Conservation (phyloP, 2,329 filamentous ascomycete species). For the Fusarium torulosum region DNA sequence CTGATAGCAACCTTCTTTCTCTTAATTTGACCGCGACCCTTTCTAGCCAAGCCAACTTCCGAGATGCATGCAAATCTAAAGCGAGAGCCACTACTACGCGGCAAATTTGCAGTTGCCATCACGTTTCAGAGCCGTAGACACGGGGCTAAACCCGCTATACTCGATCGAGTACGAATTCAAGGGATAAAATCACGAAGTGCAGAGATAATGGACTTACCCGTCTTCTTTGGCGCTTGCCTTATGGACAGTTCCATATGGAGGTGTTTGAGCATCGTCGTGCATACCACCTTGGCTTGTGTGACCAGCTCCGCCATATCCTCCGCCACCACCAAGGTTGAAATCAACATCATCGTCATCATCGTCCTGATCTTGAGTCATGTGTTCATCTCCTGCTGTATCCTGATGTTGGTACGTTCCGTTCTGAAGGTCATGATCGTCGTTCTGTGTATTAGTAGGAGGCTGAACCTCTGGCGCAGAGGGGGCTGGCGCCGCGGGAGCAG, state of each 20-base stretch:
- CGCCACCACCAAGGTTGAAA: constrained; percentile 67
- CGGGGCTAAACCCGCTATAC: constrained; percentile 20
- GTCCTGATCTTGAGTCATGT: constrained; percentile 60
- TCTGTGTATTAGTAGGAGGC: constrained; percentile 44
- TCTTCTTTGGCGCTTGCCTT: constrained; percentile 74
- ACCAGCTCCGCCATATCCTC: constrained; percentile 47
- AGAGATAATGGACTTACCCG: constrained; percentile 55
- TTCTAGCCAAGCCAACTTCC: constrained; percentile 48
- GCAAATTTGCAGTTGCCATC: constrained; percentile 37
- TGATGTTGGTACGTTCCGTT: constrained; percentile 39
- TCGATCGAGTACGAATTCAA: constrained; percentile 21
- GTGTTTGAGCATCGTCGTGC: constrained; percentile 51
- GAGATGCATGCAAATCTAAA: constrained; percentile 39
- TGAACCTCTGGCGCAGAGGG: constrained; percentile 46
- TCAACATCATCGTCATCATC: constrained; percentile 71
- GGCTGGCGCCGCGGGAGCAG: constrained; percentile 49
- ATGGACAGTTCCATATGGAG: constrained; percentile 55
- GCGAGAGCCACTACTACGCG: constrained; percentile 41
- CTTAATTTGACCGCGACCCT: constrained; percentile 47
- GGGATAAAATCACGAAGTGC: constrained; percentile 43
- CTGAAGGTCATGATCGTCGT: constrained; percentile 44
- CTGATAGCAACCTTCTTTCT: constrained; percentile 43
- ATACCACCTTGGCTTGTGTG: constrained; percentile 45
- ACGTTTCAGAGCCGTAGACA: constrained; percentile 34
- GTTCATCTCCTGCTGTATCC: constrained; percentile 53